Conservation (phyloP, 495 filamentous ascomycete genomes). For the Neurospora cerealis region DNA sequence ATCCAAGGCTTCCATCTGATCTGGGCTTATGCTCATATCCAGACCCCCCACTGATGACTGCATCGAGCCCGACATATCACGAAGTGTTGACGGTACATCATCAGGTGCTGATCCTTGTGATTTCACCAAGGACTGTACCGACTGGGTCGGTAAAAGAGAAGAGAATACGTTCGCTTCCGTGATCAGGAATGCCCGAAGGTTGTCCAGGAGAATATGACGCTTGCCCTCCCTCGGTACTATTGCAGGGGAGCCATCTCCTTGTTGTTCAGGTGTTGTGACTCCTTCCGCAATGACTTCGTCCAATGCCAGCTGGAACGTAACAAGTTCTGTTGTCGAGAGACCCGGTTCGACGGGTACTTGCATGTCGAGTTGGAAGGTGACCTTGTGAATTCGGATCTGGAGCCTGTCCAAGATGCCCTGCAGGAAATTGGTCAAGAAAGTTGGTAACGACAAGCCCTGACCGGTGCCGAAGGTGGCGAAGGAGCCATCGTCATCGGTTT, state of each 20-base stretch:
- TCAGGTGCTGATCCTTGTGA: conserved; percentile 11
- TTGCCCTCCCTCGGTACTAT: conserved; percentile 47
- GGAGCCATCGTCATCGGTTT: conserved; percentile 54
- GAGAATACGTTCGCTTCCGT: conserved; percentile 68
- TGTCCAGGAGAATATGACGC: conserved; percentile 51
- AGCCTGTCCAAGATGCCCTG: conserved; percentile 75
- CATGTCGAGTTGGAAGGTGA: conserved; percentile 51
- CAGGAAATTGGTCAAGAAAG: conserved; percentile 71
- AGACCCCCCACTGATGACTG: not conserved
- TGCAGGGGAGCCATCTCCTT: conserved; percentile 18
- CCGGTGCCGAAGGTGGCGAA: conserved; percentile 58
- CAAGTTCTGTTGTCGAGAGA: conserved; percentile 36
- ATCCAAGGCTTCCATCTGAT: conserved; percentile 10
- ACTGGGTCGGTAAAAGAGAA: conserved; percentile 49
- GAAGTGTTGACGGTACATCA: not conserved
- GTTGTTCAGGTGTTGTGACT: conserved; percentile 35
- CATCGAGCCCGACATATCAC: conserved; percentile 16
- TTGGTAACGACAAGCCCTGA: conserved; percentile 63
- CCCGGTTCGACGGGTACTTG: conserved; percentile 53
- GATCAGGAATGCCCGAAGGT: conserved; percentile 55
- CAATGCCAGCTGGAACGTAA: conserved; percentile 56
- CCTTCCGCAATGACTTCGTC: conserved; percentile 57
- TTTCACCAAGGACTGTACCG: conserved; percentile 50
- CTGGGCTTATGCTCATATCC: conserved; percentile 11
- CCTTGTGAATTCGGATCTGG: conserved; percentile 53